These are phyloP conservation scores for Mycena leptocephala DNA, from an alignment of 768 basidiomycete species.

Conservation along the genomic window DNA sequence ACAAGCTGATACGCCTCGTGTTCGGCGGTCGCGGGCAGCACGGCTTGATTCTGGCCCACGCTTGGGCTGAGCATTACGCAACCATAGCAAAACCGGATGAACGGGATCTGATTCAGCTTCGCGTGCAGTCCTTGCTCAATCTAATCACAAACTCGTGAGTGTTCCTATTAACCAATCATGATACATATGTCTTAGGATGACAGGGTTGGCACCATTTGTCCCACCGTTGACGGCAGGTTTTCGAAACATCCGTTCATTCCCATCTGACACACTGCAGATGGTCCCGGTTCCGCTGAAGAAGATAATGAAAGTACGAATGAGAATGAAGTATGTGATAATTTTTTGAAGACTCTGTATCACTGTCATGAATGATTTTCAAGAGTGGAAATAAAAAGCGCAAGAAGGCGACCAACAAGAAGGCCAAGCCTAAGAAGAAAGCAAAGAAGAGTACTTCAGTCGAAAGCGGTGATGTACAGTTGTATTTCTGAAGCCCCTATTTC, in stretches of 20 bases:
- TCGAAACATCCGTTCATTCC: not conserved
- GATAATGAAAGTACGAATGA: not conserved
- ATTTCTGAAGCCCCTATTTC: not conserved
- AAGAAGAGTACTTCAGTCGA: not conserved
- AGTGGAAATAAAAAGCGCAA: not conserved
- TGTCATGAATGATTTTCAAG: not conserved
- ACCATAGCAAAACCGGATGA: too few species aligned
- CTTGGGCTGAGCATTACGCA: too few species aligned
- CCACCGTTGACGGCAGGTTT: not conserved
- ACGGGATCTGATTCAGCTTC: too few species aligned
- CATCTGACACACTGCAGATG: not conserved
- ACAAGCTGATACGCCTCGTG: too few species aligned
- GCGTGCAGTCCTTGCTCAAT: too few species aligned
- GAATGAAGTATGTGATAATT: not conserved
- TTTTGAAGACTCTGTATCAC: not conserved
- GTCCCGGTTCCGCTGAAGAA: not conserved
- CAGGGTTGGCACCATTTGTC: not conserved
- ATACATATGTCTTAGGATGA: not conserved
- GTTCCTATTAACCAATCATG: too few species aligned
- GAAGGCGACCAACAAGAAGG: not conserved
- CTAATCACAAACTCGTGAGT: too few species aligned
- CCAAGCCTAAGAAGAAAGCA: not conserved
- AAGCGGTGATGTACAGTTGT: constrained; percentile 1
- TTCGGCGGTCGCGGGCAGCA: too few species aligned
- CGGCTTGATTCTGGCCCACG: too few species aligned